Evolutionary conservation across 2,329 filamentous ascomycete species (phyloP).

Genomic region (Botrytis squamosa): DNA sequence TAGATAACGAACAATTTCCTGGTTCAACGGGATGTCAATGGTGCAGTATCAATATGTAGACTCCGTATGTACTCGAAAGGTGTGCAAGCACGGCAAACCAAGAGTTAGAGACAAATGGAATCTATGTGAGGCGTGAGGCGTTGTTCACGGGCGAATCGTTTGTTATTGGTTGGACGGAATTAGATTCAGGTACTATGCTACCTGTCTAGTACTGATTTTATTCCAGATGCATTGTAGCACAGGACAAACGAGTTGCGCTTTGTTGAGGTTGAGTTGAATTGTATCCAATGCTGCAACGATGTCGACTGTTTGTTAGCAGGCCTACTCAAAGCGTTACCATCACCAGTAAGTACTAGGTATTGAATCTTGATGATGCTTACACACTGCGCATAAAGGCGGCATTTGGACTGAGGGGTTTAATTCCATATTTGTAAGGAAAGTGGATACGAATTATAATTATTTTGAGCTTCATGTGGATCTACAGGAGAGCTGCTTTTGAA

Average conservation of each 20-base stretch:
- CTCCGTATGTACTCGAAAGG: not conserved
- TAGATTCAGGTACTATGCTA: not conserved
- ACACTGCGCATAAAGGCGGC: not conserved
- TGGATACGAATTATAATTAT: not conserved
- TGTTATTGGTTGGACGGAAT: not conserved
- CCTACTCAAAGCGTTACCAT: not conserved
- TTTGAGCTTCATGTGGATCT: not conserved
- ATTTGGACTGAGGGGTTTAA: not conserved
- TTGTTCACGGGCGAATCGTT: not conserved
- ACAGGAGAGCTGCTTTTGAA: not conserved
- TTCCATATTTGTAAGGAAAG: conserved; percentile 1
- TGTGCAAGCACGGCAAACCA: not conserved
- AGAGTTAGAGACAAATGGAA: not conserved
- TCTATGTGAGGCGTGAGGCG: not conserved
- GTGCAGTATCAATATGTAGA: not conserved
- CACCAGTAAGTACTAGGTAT: too few relatives aligned
- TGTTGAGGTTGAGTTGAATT: not conserved
- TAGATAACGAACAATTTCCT: not conserved
- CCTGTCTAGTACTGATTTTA: not conserved
- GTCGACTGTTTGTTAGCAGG: not conserved
- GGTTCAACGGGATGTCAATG: not conserved
- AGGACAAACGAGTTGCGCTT: not conserved
- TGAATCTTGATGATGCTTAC: not conserved
- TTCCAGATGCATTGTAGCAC: not conserved
- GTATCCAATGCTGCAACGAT: not conserved